Evolutionary conservation across 495 filamentous ascomycete species (phyloP).

Genomic region (Hypoxylon fragiforme): DNA sequence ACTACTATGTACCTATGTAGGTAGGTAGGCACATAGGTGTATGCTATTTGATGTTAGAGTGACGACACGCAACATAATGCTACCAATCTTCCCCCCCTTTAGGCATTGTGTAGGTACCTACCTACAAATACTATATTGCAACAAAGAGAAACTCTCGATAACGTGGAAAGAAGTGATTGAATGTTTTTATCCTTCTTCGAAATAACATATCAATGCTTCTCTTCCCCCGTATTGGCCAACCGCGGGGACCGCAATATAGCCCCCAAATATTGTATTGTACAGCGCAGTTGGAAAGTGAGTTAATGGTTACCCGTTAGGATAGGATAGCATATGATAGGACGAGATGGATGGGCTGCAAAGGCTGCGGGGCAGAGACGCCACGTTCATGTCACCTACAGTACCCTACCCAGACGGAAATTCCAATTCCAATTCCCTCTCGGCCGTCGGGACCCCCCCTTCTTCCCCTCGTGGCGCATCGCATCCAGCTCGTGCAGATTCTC

Average conservation of each 20-base stretch:
- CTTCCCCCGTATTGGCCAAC: constrained; percentile 28
- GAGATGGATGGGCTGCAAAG: not conserved
- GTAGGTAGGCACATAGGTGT: no score
- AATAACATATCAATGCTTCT: no score
- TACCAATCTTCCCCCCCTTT: constrained; percentile 7
- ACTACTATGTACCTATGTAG: no score
- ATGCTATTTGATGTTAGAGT: no score
- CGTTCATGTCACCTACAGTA: constrained; percentile 32
- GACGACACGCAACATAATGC: constrained; percentile 30
- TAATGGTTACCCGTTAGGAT: no score
- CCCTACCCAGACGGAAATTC: constrained; percentile 35
- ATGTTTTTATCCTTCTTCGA: constrained; percentile 7
- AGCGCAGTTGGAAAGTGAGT: no score
- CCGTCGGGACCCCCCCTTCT: no score
- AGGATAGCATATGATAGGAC: not conserved
- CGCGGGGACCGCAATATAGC: constrained; percentile 24
- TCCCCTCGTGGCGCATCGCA: constrained; percentile 33
- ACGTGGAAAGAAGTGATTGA: constrained; percentile 36
- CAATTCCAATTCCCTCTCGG: constrained; percentile 36
- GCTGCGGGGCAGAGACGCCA: constrained; percentile 30
- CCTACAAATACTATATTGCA: no score
- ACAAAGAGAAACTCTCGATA: constrained; percentile 8
- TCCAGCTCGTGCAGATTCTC: constrained; percentile 36
- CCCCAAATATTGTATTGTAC: no score
- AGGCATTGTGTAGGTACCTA: constrained; percentile 13